phyloP scores from a whole-genome alignment of 305 asterid species.

The Petunia hybrid region DNA sequence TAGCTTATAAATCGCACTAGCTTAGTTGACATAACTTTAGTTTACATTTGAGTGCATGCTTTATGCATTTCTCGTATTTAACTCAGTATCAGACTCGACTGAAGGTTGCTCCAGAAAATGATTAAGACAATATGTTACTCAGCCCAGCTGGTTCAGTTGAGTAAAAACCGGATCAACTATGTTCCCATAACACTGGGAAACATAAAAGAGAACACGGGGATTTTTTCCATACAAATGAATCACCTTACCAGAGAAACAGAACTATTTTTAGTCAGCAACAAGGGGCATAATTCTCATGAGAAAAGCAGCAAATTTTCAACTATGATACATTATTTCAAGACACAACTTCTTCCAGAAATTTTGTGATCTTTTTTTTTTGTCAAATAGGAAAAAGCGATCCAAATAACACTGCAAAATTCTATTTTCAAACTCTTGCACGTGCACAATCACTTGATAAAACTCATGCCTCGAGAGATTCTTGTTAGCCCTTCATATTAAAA shows the following conservation, averaged over 20 bases:
- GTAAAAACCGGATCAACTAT: constrained; percentile 10
- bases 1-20: neutral
- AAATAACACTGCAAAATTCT: neutral
- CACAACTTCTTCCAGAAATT: neutral
- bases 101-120: neutral
- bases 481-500: neutral
- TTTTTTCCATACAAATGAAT: neutral
- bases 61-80: neutral
- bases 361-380: neutral
- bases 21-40: neutral
- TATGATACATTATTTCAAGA: neutral
- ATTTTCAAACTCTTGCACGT: neutral
- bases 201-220: neutral
- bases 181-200: neutral
- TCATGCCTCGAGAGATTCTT: neutral
- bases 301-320: constrained; percentile 23
- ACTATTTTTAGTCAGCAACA: constrained; percentile 18
- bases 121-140: neutral
- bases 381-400: neutral
- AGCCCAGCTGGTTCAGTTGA: constrained; percentile 5
- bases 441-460: constrained; percentile 19
- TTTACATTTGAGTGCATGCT: neutral
- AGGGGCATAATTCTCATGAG: constrained; percentile 5
- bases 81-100: neutral
- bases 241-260: constrained; percentile 1